These are phyloP conservation scores for Phytophthora constricta DNA, from an alignment of 352 stramenopile species.

Conservation along the genomic window DNA sequence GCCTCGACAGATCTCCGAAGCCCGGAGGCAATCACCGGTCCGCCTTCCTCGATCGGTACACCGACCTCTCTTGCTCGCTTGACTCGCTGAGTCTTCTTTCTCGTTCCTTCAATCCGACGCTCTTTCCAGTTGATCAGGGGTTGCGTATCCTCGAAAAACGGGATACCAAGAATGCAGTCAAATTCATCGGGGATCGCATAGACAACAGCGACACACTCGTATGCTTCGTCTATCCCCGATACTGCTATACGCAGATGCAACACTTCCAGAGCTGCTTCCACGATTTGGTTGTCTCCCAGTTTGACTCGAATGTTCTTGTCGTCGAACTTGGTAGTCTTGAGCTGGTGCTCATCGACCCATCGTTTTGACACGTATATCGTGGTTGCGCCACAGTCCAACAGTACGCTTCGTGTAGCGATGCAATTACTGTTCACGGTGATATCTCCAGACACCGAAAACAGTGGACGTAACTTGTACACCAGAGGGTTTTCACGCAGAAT, in stretches of 20 bases:
- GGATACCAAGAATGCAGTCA: neutral
- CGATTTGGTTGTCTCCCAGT: constrained; percentile 15
- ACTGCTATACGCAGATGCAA: neutral
- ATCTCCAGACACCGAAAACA: constrained; percentile 5
- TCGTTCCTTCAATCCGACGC: constrained; percentile 14
- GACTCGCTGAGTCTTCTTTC: neutral
- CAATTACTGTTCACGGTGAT: neutral
- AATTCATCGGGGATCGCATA: constrained; percentile 4
- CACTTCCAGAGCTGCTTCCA: constrained; percentile 12
- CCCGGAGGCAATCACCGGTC: constrained; percentile 17
- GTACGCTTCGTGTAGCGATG: neutral
- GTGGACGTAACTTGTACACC: constrained; percentile 7
- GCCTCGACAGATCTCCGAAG: constrained; percentile 10
- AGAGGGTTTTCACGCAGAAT: constrained; percentile 17
- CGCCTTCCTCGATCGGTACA: constrained; percentile 4
- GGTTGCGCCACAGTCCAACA: constrained; percentile 11
- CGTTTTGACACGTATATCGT: constrained; percentile 5
- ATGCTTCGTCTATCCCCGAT: neutral
- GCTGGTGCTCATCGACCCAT: constrained; percentile 7
- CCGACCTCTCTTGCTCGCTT: neutral
- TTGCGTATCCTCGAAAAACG: constrained; percentile 16
- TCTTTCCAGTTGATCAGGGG: constrained; percentile 5
- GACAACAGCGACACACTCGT: constrained; percentile 8
- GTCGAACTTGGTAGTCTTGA: constrained; percentile 11
- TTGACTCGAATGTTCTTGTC: constrained; percentile 17